These are phyloP conservation scores for Xylaria sp. DNA, from an alignment of 2,329 filamentous ascomycete genomes.

Conservation along the genomic window DNA sequence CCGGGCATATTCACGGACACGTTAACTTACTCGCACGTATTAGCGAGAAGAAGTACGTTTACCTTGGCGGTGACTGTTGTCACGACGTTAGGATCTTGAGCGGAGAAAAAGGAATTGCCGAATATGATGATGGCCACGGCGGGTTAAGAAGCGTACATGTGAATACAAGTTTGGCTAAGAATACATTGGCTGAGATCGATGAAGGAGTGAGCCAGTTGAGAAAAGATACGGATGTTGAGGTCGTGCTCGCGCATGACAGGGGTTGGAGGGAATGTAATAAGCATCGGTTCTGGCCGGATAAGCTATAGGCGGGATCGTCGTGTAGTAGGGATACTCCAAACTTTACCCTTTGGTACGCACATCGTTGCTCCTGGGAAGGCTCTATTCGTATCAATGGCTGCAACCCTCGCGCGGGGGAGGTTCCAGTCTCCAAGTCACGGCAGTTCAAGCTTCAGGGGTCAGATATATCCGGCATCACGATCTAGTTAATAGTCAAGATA, in stretches of 20 bases:
- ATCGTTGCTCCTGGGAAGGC: not conserved
- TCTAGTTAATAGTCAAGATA: not conserved
- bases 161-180: conserved; percentile 56
- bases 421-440: conserved; percentile 28
- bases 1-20: conserved; percentile 63
- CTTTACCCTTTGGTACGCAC: not conserved
- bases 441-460: conserved; percentile 19
- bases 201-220: conserved; percentile 49
- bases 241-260: conserved; percentile 62
- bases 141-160: conserved; percentile 61
- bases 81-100: conserved; percentile 62
- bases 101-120: conserved; percentile 62
- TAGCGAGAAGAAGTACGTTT: conserved; percentile 55
- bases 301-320: conserved; percentile 33
- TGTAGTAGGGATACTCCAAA: conserved; percentile 5
- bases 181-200: conserved; percentile 55
- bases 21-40: conserved; percentile 59
- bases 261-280: conserved; percentile 56
- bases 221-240: conserved; percentile 54
- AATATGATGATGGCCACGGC: conserved; percentile 59
- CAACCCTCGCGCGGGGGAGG: conserved; percentile 14
- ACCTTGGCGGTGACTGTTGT: conserved; percentile 63
- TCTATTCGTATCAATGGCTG: not conserved
- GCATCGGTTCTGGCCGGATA: conserved; percentile 49
- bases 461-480: not conserved